Evolutionary conservation across 495 filamentous ascomycete species (phyloP).

Genomic region (Corynascus novoguineensis): DNA sequence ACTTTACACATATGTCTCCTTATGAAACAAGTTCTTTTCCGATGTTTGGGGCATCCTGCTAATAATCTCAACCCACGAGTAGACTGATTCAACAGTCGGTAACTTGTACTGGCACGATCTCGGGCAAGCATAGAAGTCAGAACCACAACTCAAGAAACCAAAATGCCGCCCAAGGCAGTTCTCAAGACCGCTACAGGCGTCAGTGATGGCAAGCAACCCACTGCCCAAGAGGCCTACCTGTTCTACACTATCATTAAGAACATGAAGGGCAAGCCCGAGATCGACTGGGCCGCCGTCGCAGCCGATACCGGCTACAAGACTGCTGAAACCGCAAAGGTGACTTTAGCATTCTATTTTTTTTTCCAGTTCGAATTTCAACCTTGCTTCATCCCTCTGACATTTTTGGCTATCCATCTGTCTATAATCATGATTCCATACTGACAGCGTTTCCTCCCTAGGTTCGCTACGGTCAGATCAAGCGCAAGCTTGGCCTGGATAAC

Average conservation of each 20-base stretch:
- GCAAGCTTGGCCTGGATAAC: constrained; percentile 25
- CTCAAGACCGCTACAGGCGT: neutral
- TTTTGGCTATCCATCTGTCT: neutral
- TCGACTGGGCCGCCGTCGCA: constrained; percentile 22
- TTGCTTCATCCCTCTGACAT: too few species aligned
- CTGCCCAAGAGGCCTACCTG: constrained; percentile 12
- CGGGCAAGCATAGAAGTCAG: neutral
- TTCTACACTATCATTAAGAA: constrained; percentile 19
- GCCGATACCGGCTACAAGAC: constrained; percentile 16
- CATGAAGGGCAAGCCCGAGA: constrained; percentile 18
- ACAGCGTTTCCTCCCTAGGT: constrained; percentile 15
- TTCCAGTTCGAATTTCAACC: neutral
- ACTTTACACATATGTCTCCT: neutral
- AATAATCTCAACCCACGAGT: neutral
- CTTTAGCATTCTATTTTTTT: constrained; percentile 7
- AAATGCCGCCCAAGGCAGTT: constrained; percentile 6
- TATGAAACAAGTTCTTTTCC: neutral
- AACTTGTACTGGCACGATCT: neutral
- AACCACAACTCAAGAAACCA: neutral
- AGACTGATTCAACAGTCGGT: neutral
- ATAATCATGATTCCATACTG: neutral
- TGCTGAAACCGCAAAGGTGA: constrained; percentile 22
- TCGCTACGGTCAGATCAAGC: constrained; percentile 29
- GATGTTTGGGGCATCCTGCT: neutral
- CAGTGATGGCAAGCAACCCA: constrained; percentile 7